Evolutionary conservation across 176 grass and related monocot genomes (phyloP), one percentile per base, ranked within the genome.

Genomic region (Oryza coarctata): DNA sequence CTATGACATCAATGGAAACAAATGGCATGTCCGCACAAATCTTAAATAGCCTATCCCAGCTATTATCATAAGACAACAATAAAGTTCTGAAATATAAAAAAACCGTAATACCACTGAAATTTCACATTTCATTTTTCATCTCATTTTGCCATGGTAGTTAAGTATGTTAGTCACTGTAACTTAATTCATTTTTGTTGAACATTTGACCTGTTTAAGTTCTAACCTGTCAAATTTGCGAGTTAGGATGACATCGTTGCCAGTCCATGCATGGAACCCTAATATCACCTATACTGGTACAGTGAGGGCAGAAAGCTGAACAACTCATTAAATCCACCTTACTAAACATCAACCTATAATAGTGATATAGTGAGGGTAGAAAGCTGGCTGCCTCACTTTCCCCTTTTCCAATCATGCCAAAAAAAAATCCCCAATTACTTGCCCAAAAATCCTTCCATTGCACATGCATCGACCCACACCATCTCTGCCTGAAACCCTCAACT

Each of bases 131-230:
- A 7, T 29, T 83, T 50, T 78, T 63, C 63, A 35, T 70, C 69
- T 75, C 63, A 23, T 70, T 66, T 5, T 52, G 34, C 47, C 7
- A 68, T 22, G 14, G 36, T 5, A 6, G 6, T 63, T 22, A 45
- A 50, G 49, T 22, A 6, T 55, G 17, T 55, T 28, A 80, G 9
- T 63, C 32, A 60, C 38, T 83, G 22, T 3, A 49, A 72, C 20
- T 72, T 40, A 83, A 84, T 4, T 65, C 33, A 77, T 17, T 25
- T 70, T 76, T 18, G 20, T 58, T 50, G 52, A 77, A 9, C 22
- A 70, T 45, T 6, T 63, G 30, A 36, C 64, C 13, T 47, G 14
- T 70, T 33, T 65, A 47, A 58, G 1, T 29, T 17, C 31, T 11
- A 33, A 68, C 15, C 9, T 47, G n/a, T 44, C 29, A 60, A 11